Base-by-base conservation (phyloP, 805 yeast genomes). In the Sugiyamaella smithiae region DNA sequence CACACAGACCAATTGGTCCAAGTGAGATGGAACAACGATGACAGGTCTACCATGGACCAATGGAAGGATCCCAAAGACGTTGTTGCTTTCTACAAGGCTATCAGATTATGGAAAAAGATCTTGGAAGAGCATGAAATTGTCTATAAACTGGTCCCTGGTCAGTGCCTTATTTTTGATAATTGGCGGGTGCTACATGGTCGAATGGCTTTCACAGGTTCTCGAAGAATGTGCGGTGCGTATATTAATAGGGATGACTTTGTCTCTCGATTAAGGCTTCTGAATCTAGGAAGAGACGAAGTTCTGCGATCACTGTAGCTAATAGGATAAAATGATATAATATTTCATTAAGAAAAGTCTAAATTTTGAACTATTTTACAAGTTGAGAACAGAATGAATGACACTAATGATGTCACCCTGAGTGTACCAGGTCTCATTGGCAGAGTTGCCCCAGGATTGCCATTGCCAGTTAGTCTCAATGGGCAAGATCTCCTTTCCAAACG, bases 191-290 rank as follows among this genome's bases (percentile, higher is more conserved):
- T 83, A 64, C 89, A 84, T 62, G 80, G 84, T 14, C 72, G 88
- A 58, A 78, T 81, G 40, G 82, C 73, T 51, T 81, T 82, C 51
- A 76, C 82, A 1, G 88, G 89, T 1, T 75, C 76, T 58, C 70
- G 88, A 62, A 68, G 86, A 56, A 73, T 83, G 76, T 84, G 88
- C 62, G 88, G 88, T 9, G 87, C 86, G 1, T 83, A 84, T 63
- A 70, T 79, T 54, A 81, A 80, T 62, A 69, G 84, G 48, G 88
- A 84, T 59, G 89, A 83, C 60, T 83, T 80, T 62, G 66, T 80
- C 8, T 71, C 76, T 23, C 64, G 73, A 24, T 56, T 72, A 29
- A 71, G 73, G 52, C 61, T 79, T 37, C 62, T 76, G 53, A 78
- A 71, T 49, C 62, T 77, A 40, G 79, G 81, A 6, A 65, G 82